Evolutionary conservation across 176 grass and related monocot genomes (phyloP).

Genomic region (Avena atlantica): DNA sequence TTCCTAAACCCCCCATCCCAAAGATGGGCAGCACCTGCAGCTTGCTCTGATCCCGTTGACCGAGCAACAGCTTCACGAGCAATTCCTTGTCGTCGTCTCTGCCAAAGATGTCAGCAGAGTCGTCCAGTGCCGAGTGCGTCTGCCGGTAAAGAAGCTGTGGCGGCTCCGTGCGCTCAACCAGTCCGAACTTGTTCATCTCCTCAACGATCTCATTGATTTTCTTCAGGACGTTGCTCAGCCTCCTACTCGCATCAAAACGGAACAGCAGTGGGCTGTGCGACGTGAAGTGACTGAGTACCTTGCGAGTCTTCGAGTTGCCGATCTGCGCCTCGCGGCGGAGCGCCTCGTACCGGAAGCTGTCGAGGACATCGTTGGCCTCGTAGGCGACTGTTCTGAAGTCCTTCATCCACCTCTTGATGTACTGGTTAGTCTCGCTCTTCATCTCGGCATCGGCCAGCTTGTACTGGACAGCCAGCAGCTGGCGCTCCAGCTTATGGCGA

Average conservation of each 20-base stretch:
- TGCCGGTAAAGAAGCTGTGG: neutral
- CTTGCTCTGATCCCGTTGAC: neutral
- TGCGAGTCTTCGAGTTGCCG: neutral
- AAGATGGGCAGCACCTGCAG: constrained; percentile 40
- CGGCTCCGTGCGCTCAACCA: neutral
- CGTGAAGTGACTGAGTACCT: constrained; percentile 31
- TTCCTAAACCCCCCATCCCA: constrained; percentile 59
- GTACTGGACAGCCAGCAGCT: neutral
- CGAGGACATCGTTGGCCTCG: constrained; percentile 55
- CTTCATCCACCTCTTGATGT: constrained; percentile 7
- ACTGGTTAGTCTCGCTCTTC: neutral
- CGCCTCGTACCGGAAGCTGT: constrained; percentile 44
- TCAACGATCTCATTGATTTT: neutral
- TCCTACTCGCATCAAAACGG: neutral
- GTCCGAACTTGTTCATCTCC: constrained; percentile 14
- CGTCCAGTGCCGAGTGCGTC: neutral
- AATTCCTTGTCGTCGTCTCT: constrained; percentile 15
- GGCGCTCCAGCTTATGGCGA: neutral
- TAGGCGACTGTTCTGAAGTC: constrained; percentile 36
- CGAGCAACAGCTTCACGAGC: constrained; percentile 18
- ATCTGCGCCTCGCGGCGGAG: neutral
- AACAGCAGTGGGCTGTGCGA: neutral
- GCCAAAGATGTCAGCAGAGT: neutral
- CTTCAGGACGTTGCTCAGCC: constrained; percentile 7
- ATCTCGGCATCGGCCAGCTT: neutral